These are phyloP conservation scores for Sphagnum tenellum DNA, from an alignment of 225 moss, liverwort and hornwort genomes.

Conservation along the genomic window DNA sequence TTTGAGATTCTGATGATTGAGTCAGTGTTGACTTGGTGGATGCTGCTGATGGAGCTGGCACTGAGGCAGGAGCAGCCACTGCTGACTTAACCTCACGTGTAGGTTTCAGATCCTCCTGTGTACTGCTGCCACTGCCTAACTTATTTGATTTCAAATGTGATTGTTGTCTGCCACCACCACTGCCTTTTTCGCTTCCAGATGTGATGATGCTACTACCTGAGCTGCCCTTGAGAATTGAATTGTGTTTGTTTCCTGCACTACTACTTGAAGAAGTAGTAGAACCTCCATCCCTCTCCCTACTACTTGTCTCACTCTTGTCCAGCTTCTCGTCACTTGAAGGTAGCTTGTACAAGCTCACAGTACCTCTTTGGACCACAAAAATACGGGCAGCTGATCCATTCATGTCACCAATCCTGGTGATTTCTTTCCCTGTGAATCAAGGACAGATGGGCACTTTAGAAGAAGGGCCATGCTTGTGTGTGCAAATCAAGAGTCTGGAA, in stretches of 20 bases:
- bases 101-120: neutral
- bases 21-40: too few species aligned
- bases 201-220: neutral
- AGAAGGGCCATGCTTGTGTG: neutral
- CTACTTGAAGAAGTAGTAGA: conserved; percentile 4
- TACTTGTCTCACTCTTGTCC: neutral
- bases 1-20: too few species aligned
- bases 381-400: conserved; percentile 58
- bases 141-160: too few species aligned
- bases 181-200: neutral
- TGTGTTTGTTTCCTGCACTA: neutral
- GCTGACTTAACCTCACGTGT: neutral
- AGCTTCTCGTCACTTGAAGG: neutral
- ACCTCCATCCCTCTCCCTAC: neutral
- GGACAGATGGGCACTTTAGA: neutral
- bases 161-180: too few species aligned
- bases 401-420: conserved; percentile 55
- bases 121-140: neutral
- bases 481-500: neutral
- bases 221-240: neutral
- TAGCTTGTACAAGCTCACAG: conserved; percentile 33
- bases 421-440: conserved; percentile 47
- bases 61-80: neutral
- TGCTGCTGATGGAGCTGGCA: neutral
- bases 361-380: conserved; percentile 72